phyloP scores from a whole-genome alignment of 345 rosid species.

The Clarkia xantiana region DNA sequence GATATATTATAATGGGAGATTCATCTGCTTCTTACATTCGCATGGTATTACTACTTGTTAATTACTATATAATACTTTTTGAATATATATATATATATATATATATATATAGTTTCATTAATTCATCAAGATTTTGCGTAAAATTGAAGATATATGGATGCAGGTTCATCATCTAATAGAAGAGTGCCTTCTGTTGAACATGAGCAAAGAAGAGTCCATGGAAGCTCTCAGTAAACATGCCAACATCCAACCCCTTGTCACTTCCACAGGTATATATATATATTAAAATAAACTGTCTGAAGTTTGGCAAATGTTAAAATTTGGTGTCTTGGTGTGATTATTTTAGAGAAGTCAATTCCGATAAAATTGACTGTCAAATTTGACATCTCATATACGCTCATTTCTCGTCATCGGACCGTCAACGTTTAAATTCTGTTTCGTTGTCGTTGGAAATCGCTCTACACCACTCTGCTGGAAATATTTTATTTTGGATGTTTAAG shows the following conservation, averaged over 20 bases:
- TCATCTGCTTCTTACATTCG: conserved; percentile 51
- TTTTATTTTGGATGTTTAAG: no score
- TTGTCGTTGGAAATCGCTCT: no score
- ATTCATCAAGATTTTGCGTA: neutral
- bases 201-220: conserved; percentile 90
- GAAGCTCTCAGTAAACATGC: conserved; percentile 85
- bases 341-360: no score
- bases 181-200: conserved; percentile 70
- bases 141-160: neutral
- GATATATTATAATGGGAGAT: conserved; percentile 24
- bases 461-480: no score
- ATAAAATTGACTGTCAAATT: no score
- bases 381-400: no score
- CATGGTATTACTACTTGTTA: no score
- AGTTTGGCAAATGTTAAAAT: no score
- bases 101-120: neutral
- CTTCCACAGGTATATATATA: conserved; percentile 50
- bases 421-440: no score
- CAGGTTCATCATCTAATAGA: conserved; percentile 93
- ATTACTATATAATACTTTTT: neutral
- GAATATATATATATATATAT: neutral
- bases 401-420: no score
- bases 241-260: conserved; percentile 62
- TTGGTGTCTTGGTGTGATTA: no score
- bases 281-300: no score